These are phyloP conservation scores for Suhomyces choctaworum DNA, from an alignment of 1,139 yeast species.

Conservation along the genomic window DNA sequence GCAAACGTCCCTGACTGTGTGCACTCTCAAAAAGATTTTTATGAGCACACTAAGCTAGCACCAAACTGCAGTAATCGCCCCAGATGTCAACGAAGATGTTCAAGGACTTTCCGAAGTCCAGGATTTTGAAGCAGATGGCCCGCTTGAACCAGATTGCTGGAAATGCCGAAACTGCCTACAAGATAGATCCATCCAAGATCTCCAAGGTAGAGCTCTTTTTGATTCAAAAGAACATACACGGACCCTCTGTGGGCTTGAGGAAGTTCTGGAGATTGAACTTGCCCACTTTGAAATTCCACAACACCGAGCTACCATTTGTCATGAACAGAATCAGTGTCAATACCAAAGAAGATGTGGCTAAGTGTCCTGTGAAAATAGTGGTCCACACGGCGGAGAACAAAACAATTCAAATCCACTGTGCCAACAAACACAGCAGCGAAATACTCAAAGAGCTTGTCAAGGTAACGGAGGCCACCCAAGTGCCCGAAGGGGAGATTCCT, in stretches of 20 bases:
- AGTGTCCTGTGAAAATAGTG: conserved; percentile 49
- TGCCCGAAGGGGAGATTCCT: conserved; percentile 33
- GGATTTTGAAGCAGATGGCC: conserved; percentile 34
- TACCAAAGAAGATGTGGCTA: conserved; percentile 38
- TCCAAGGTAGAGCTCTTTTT: conserved; percentile 33
- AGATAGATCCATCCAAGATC: conserved; percentile 27
- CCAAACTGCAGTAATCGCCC: not conserved
- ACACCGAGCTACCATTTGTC: conserved; percentile 64
- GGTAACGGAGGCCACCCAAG: conserved; percentile 31
- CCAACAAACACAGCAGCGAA: conserved; percentile 23
- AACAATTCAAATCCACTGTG: conserved; percentile 34
- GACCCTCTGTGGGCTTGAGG: conserved; percentile 40
- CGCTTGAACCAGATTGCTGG: conserved; percentile 45
- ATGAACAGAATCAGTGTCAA: conserved; percentile 56
- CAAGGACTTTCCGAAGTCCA: conserved; percentile 29
- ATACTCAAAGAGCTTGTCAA: conserved; percentile 36
- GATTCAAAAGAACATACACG: conserved; percentile 28
- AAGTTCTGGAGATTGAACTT: conserved; percentile 71
- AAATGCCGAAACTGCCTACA: conserved; percentile 34
- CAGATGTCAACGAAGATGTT: conserved; percentile 18
- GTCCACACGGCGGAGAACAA: conserved; percentile 26
- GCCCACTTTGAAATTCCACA: conserved; percentile 81
- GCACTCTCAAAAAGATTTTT: conserved; percentile 4
- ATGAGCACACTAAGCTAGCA: too few relatives aligned
- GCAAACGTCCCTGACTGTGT: too few relatives aligned